Percentiles rank a stretch among this genome's conserved stretches.
Evolutionary conservation across 2,329 filamentous ascomycete species (phyloP).

Genomic region (Ophiostoma montium): DNA sequence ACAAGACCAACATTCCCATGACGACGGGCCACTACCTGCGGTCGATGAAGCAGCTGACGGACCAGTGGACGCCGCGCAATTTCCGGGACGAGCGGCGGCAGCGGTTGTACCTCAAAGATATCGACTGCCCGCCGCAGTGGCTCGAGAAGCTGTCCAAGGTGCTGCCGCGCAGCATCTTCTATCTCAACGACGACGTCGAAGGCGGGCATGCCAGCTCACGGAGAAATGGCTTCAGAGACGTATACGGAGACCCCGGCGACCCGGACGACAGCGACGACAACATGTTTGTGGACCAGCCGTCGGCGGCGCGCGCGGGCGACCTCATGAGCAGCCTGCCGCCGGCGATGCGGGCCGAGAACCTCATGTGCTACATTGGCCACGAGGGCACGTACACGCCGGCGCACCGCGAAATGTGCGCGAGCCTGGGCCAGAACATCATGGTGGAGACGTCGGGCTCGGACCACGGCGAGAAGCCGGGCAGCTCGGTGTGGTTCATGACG

Average conservation of each 20-base stretch:
- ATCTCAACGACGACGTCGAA: constrained; percentile 68
- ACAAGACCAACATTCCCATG: constrained; percentile 62
- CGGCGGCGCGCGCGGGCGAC: constrained; percentile 64
- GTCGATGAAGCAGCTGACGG: constrained; percentile 69
- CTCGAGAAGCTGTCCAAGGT: constrained; percentile 61
- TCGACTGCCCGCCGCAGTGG: constrained; percentile 87
- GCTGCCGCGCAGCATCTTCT: constrained; percentile 73
- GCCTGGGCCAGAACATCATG: constrained; percentile 95
- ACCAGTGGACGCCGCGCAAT: constrained; percentile 63
- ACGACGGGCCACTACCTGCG: constrained; percentile 82
- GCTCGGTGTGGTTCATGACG: constrained; percentile 98
- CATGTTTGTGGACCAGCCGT: constrained; percentile 32
- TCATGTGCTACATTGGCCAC: constrained; percentile 97
- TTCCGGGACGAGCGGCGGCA: constrained; percentile 70
- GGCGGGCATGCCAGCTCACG: constrained; percentile 14
- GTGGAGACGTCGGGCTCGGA: constrained; percentile 69
- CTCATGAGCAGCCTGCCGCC: constrained; percentile 84
- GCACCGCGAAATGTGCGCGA: constrained; percentile 96
- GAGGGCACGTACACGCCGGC: constrained; percentile 94
- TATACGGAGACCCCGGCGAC: too few species aligned
- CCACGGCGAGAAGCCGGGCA: constrained; percentile 67
- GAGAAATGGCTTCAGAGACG: background rate
- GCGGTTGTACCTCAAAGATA: constrained; percentile 89
- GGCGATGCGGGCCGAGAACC: constrained; percentile 83
- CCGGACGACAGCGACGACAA: constrained; percentile 19